These are phyloP conservation scores for Knufia fluminis DNA, from an alignment of 2,329 filamentous ascomycete genomes.

Conservation along the genomic window DNA sequence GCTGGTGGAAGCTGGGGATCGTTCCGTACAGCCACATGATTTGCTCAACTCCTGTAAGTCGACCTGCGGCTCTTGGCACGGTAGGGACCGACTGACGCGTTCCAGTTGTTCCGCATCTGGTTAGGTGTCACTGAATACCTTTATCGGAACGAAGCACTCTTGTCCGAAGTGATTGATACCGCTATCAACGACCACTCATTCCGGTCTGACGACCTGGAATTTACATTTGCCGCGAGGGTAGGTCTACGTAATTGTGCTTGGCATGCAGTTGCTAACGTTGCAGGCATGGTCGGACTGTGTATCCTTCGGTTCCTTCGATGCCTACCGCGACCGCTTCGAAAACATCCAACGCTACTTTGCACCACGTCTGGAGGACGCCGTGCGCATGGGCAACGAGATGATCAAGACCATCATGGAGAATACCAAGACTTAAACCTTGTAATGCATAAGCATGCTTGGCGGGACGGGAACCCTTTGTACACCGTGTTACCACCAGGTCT, in stretches of 20 bases:
- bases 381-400: constrained; percentile 87
- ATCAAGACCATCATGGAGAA: constrained; percentile 89
- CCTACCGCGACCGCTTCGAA: constrained; percentile 84
- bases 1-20: constrained; percentile 89
- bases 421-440: constrained; percentile 33
- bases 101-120: constrained; percentile 79
- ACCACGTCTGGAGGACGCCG: constrained; percentile 79
- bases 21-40: constrained; percentile 99
- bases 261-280: constrained; percentile 5
- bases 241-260: constrained; percentile 20
- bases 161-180: constrained; percentile 76
- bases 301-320: constrained; percentile 80
- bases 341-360: constrained; percentile 87
- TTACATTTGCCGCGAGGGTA: constrained; percentile 84
- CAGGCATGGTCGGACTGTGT: constrained; percentile 92
- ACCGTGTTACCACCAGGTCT: neutral
- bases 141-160: constrained; percentile 70
- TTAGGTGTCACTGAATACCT: constrained; percentile 95
- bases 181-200: constrained; percentile 86
- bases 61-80: constrained; percentile 2
- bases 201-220: constrained; percentile 90
- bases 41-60: constrained; percentile 75
- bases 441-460: neutral
- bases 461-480: no score
- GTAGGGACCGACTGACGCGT: constrained; percentile 10